phyloP scores from a whole-genome alignment of 495 filamentous ascomycete genomes.

The Penicillium malachiteum region DNA sequence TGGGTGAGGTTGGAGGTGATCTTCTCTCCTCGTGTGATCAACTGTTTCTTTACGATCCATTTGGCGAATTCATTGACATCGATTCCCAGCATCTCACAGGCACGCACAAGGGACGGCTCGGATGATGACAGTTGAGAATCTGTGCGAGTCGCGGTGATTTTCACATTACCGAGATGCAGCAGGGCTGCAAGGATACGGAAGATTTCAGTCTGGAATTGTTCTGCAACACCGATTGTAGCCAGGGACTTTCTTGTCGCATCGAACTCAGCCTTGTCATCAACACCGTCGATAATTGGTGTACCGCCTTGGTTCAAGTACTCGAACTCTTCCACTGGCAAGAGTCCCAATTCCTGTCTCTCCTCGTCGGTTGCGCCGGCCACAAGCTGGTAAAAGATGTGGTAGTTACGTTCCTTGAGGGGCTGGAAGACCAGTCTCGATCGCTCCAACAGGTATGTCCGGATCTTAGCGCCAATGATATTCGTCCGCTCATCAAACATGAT shows the following conservation, averaged over 20 bases:
- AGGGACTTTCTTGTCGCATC: conserved; percentile 82
- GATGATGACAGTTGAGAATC: conserved; percentile 79
- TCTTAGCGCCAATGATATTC: conserved; percentile 97
- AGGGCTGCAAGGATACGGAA: conserved; percentile 91
- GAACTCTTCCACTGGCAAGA: conserved; percentile 84
- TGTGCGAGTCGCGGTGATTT: conserved; percentile 84
- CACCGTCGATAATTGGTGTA: conserved; percentile 83
- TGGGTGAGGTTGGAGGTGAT: conserved; percentile 95
- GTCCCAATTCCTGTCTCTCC: conserved; percentile 72
- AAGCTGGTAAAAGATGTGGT: conserved; percentile 99
- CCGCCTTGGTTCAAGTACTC: conserved; percentile 96
- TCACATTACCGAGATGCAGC: conserved; percentile 93
- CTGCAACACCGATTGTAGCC: conserved; percentile 80
- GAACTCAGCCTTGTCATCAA: conserved; percentile 96
- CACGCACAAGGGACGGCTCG: conserved; percentile 78
- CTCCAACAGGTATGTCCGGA: conserved; percentile 92
- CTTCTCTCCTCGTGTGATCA: conserved; percentile 95
- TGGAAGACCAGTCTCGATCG: conserved; percentile 98
- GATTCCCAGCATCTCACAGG: conserved; percentile 86
- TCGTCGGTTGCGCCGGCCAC: conserved; percentile 88
- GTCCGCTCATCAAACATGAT: conserved; percentile 97
- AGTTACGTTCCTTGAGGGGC: conserved; percentile 95
- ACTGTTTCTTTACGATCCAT: conserved; percentile 99
- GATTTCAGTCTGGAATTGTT: conserved; percentile 73
- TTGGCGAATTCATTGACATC: conserved; percentile 86